A percentile compares a stretch with the other conserved stretches of the same genome.
Conservation (phyloP, 345 rosid species). For the Euclidium syriacum region DNA sequence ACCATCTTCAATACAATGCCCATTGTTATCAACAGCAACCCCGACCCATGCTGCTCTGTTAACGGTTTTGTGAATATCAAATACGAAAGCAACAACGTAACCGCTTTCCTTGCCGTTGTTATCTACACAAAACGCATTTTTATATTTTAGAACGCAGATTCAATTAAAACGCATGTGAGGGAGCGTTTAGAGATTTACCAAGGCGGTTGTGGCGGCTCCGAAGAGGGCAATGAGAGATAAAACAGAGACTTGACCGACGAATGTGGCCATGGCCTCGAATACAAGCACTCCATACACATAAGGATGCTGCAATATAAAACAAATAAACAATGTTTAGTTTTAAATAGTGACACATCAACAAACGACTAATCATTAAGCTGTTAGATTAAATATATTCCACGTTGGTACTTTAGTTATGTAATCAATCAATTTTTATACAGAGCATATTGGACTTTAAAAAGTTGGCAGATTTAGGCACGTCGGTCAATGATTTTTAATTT, state of each 20-base stretch:
- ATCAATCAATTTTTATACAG: slow-evolving; percentile 1
- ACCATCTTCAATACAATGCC: slow-evolving; percentile 62
- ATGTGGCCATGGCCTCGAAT: slow-evolving; percentile 96
- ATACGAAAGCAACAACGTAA: slow-evolving; percentile 74
- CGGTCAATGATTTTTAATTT: slow-evolving; percentile 21
- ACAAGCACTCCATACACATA: slow-evolving; percentile 85
- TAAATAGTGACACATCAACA: neutral
- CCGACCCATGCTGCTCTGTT: slow-evolving; percentile 72
- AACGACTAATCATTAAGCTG: neutral
- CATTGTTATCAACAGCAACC: slow-evolving; percentile 69
- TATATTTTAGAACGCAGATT: neutral
- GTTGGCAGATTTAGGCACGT: slow-evolving; percentile 33
- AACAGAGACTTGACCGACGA: slow-evolving; percentile 91
- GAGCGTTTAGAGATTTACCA: slow-evolving; percentile 40
- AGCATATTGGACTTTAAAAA: neutral
- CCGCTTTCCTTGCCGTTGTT: slow-evolving; percentile 42
- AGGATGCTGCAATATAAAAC: slow-evolving; percentile 55
- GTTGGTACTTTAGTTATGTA: slow-evolving; percentile 16
- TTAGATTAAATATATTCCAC: neutral
- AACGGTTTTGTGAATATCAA: slow-evolving; percentile 85
- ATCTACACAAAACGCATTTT: slow-evolving; percentile 19
- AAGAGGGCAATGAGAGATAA: slow-evolving; percentile 88
- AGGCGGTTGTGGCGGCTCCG: slow-evolving; percentile 95
- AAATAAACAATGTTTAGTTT: slow-evolving; percentile 6
- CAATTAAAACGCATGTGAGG: neutral